phyloP scores from a whole-genome alignment of 352 stramenopile species.

The Pythium brachiatum region DNA sequence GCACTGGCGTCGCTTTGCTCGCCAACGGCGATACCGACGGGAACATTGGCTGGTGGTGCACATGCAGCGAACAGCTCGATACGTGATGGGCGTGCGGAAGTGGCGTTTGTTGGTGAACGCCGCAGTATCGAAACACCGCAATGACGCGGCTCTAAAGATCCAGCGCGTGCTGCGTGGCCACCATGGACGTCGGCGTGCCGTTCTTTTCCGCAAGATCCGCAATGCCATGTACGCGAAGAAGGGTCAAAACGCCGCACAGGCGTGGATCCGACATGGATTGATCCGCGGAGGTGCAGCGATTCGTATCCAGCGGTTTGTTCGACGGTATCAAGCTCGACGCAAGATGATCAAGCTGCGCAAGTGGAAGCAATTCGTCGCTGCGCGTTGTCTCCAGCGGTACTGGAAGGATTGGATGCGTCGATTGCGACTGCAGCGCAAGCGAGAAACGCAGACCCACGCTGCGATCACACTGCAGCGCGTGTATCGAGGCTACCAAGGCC shows the following conservation, averaged over 20 bases:
- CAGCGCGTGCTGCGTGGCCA: slow-evolving; percentile 51
- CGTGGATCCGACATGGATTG: slow-evolving; percentile 47
- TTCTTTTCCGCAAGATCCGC: slow-evolving; percentile 66
- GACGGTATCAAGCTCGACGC: slow-evolving; percentile 34
- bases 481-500: slow-evolving; percentile 40
- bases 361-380: slow-evolving; percentile 44
- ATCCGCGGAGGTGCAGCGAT: slow-evolving; percentile 41
- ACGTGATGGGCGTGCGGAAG: slow-evolving; percentile 30
- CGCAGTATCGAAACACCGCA: slow-evolving; percentile 30
- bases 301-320: slow-evolving; percentile 51
- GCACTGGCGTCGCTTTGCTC: slow-evolving; percentile 34
- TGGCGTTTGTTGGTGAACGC: slow-evolving; percentile 27
- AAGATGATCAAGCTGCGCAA: slow-evolving; percentile 40
- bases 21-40: slow-evolving; percentile 25
- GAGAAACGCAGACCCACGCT: slow-evolving; percentile 37
- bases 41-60: slow-evolving; percentile 33
- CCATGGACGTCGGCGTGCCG: slow-evolving; percentile 44
- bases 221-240: slow-evolving; percentile 44
- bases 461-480: slow-evolving; percentile 41
- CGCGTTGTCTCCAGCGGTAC: slow-evolving; percentile 51
- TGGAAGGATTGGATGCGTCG: slow-evolving; percentile 44
- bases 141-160: slow-evolving; percentile 32
- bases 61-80: slow-evolving; percentile 41
- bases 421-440: slow-evolving; percentile 31
- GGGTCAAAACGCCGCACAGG: slow-evolving; percentile 52